Evolutionary conservation across 2,329 filamentous ascomycete species (phyloP).

Genomic region (Epichloe amarillans): DNA sequence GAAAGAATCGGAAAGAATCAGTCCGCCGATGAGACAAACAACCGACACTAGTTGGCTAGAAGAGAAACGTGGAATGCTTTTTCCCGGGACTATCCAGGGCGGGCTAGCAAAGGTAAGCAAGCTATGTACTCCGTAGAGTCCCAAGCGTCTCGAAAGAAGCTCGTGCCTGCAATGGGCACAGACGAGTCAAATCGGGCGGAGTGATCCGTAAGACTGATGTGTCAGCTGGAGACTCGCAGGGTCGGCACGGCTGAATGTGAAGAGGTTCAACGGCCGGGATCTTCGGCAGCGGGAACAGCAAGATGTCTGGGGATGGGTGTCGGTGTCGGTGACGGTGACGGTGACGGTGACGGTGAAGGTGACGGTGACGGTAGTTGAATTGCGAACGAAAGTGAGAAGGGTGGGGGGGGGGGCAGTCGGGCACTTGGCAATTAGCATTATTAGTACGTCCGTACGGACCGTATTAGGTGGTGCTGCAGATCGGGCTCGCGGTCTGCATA

Average conservation of each 20-base stretch:
- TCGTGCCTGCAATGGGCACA: not conserved
- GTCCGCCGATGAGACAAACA: no score
- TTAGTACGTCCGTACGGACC: no score
- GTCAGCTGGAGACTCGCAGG: not conserved
- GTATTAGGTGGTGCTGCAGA: not conserved
- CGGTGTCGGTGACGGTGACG: not conserved
- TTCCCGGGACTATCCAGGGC: not conserved
- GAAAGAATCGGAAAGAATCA: no score
- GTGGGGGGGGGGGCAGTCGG: not conserved
- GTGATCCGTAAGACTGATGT: not conserved
- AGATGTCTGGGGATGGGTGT: not conserved
- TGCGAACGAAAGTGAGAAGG: not conserved
- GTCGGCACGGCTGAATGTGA: not conserved
- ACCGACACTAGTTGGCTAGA: no score
- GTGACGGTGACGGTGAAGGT: not conserved
- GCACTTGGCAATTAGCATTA: not conserved
- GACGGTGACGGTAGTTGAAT: not conserved
- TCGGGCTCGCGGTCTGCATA: not conserved
- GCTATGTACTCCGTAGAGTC: not conserved
- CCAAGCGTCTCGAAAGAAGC: not conserved
- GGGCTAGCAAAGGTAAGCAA: not conserved
- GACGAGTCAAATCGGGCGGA: not conserved
- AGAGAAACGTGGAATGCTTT: not conserved
- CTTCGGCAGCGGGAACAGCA: not conserved
- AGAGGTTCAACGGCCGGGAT: not conserved